Conservation (phyloP, 2,329 filamentous ascomycete species). For the Sclerotinia trifoliorum region DNA sequence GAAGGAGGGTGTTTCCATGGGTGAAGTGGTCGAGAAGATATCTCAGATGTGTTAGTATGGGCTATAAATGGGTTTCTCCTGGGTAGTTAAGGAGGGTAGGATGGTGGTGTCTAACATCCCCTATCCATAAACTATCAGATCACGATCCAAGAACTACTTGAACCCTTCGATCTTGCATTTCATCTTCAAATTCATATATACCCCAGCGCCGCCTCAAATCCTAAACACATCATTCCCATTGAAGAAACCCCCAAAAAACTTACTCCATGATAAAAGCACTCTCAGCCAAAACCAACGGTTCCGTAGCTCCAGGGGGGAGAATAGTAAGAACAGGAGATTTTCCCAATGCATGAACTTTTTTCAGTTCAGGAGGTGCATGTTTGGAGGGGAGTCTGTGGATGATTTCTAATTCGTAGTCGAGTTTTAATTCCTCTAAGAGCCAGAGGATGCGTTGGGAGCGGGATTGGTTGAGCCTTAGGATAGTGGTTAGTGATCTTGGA, state of each 20-base stretch:
- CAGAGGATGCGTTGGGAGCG: conserved; percentile 64
- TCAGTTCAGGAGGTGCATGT: conserved; percentile 70
- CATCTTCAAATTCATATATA: not conserved
- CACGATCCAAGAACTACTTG: not conserved
- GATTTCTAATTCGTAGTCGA: conserved; percentile 76
- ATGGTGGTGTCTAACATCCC: not conserved
- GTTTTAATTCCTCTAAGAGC: conserved; percentile 67
- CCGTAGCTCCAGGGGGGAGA: conserved; percentile 42
- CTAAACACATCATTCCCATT: no score
- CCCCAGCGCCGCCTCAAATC: not conserved
- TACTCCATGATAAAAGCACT: conserved; percentile 72
- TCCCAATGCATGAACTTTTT: conserved; percentile 77
- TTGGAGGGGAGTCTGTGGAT: conserved; percentile 67
- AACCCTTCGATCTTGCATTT: not conserved
- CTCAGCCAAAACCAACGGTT: conserved; percentile 70
- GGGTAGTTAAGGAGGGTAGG: no score
- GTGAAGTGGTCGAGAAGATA: conserved; percentile 71
- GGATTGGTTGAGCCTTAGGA: conserved; percentile 38
- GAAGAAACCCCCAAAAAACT: not conserved
- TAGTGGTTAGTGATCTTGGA: conserved; percentile 16
- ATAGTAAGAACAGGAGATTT: conserved; percentile 81
- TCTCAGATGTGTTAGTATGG: conserved; percentile 24
- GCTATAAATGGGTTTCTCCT: not conserved
- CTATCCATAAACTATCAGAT: not conserved
- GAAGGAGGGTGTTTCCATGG: conserved; percentile 49